A percentile compares a stretch with the other conserved stretches of the same genome.
These are phyloP conservation scores for Cytospora paraplurivora DNA, from an alignment of 2,329 filamentous ascomycete species.

Conservation along the genomic window DNA sequence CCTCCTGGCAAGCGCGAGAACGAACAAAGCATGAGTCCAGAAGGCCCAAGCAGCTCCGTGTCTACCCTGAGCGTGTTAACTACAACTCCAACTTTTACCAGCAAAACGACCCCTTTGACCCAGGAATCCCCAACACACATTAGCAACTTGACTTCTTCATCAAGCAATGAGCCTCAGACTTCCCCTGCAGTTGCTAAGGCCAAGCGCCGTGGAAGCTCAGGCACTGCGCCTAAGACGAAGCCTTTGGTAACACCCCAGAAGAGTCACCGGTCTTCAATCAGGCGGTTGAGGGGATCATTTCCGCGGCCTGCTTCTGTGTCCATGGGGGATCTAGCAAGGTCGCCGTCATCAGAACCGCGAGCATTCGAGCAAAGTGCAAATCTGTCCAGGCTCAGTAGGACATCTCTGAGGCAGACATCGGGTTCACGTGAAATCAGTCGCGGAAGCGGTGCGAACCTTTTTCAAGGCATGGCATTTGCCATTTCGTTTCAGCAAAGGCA, in stretches of 20 bases:
- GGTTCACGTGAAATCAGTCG: constrained; percentile 20
- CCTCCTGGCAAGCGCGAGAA: constrained; percentile 12
- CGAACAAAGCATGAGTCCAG: neutral
- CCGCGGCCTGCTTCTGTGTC: constrained; percentile 43
- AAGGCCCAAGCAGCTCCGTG: constrained; percentile 32
- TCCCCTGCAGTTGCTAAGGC: constrained; percentile 40
- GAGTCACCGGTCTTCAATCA: constrained; percentile 35
- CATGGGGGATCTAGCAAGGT: constrained; percentile 51
- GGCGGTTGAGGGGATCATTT: constrained; percentile 32
- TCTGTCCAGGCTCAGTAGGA: constrained; percentile 32
- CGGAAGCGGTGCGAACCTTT: constrained; percentile 47
- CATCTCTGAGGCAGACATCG: constrained; percentile 26
- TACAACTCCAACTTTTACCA: constrained; percentile 43
- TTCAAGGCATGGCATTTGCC: constrained; percentile 84
- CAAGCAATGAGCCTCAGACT: constrained; percentile 29
- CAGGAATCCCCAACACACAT: constrained; percentile 38
- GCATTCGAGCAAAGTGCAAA: constrained; percentile 43
- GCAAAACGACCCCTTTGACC: constrained; percentile 41
- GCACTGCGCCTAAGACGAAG: constrained; percentile 34
- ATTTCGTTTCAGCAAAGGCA: constrained; percentile 66
- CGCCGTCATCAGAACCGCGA: constrained; percentile 39
- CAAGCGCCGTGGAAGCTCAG: constrained; percentile 34
- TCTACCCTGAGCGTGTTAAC: constrained; percentile 47
- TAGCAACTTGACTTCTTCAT: constrained; percentile 20
- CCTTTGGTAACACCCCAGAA: constrained; percentile 28